Evolutionary conservation across 208 protist genomes (phyloP).

Genomic region (Crithidia expoeki): DNA sequence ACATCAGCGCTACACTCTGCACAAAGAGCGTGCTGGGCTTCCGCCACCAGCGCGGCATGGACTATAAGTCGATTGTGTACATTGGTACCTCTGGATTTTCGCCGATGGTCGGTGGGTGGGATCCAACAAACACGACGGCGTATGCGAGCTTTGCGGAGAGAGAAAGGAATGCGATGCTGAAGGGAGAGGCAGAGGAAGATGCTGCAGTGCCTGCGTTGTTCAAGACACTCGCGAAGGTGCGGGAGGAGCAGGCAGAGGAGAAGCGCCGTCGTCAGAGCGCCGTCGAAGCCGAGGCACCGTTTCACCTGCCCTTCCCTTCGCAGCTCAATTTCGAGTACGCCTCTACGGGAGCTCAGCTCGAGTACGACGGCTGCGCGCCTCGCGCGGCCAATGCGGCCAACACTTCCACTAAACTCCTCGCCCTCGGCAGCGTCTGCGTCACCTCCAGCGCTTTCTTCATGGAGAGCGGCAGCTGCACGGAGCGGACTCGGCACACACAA

Average conservation of each 20-base stretch:
- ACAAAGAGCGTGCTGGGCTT: constrained; percentile 36
- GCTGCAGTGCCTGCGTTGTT: constrained; percentile 15
- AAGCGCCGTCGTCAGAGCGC: constrained; percentile 6
- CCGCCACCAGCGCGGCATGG: constrained; percentile 28
- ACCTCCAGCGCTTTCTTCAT: constrained; percentile 51
- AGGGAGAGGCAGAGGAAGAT: constrained; percentile 8
- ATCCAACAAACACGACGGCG: constrained; percentile 51
- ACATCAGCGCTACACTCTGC: constrained; percentile 53
- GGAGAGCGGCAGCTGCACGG: constrained; percentile 47
- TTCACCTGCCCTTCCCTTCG: constrained; percentile 15
- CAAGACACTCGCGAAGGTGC: constrained; percentile 26
- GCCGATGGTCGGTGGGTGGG: constrained; percentile 57
- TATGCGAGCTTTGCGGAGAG: constrained; percentile 16
- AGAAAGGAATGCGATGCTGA: constrained; percentile 16
- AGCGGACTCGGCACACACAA: constrained; percentile 42
- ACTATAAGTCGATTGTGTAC: constrained; percentile 46
- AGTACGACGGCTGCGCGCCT: constrained; percentile 48
- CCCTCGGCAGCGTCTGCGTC: constrained; percentile 62
- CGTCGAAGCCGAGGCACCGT: not conserved
- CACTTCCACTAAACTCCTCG: constrained; percentile 20
- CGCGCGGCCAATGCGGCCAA: constrained; percentile 8
- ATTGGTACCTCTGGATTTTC: constrained; percentile 69
- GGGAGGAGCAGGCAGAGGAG: constrained; percentile 15
- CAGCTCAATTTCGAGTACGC: constrained; percentile 38
- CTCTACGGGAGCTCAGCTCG: constrained; percentile 29